phyloP scores from a whole-genome alignment of 441 rosid species.

The Euphorbia schlechtendalii region DNA sequence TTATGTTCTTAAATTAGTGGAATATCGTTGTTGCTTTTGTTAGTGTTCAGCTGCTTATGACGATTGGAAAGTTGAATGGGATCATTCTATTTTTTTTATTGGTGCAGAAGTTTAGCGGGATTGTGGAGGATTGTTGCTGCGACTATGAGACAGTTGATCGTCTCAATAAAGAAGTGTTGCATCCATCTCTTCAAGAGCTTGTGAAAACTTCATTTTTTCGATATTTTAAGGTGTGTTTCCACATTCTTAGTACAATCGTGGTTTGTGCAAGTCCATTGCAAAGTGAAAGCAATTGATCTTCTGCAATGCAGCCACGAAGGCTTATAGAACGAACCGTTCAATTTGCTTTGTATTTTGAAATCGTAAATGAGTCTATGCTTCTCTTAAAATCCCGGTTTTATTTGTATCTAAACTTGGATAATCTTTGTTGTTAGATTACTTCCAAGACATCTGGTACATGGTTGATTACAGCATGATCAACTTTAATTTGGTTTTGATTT shows the following conservation, averaged over 20 bases:
- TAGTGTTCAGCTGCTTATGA: neutral
- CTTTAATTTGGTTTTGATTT: too few species aligned
- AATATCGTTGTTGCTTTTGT: neutral
- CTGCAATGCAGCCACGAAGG: neutral
- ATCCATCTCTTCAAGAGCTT: constrained; percentile 72
- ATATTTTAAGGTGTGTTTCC: constrained; percentile 65
- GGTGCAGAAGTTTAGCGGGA: constrained; percentile 50
- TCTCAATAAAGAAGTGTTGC: constrained; percentile 57
- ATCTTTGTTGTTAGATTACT: too few species aligned
- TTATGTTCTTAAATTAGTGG: neutral
- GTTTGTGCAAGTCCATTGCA: neutral
- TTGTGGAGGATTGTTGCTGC: constrained; percentile 85
- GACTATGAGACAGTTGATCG: constrained; percentile 74
- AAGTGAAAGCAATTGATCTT: neutral
- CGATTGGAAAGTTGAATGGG: neutral
- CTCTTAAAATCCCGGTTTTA: too few species aligned
- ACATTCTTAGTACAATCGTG: neutral
- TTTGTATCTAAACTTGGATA: too few species aligned
- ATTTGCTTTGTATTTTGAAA: neutral
- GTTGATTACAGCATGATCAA: too few species aligned
- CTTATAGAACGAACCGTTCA: neutral
- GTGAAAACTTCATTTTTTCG: constrained; percentile 74
- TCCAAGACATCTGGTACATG: too few species aligned
- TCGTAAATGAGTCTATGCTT: neutral
- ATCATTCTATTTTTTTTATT: neutral